These are phyloP conservation scores for Mikania micrantha DNA, from an alignment of 129 eudicot species.

Conservation along the genomic window DNA sequence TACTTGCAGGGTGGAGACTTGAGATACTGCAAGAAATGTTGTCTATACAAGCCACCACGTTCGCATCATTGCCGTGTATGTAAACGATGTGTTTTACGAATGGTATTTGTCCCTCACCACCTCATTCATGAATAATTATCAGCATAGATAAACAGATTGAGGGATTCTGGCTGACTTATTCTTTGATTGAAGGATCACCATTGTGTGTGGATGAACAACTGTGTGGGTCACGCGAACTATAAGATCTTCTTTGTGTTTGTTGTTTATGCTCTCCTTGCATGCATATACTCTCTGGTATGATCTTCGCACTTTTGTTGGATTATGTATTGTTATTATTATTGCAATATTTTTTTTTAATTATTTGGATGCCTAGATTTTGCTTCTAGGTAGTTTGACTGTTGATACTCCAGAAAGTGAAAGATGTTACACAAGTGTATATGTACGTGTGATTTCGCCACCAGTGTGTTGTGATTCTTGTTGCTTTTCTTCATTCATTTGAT, in stretches of 20 bases:
- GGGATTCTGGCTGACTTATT: constrained; percentile 25
- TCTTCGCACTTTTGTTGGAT: background rate
- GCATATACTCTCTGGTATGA: constrained; percentile 81
- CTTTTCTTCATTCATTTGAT: background rate
- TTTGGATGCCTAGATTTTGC: constrained; percentile 47
- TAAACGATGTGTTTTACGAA: constrained; percentile 85
- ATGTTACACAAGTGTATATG: constrained; percentile 55
- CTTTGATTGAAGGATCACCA: constrained; percentile 78
- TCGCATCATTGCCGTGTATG: constrained; percentile 96
- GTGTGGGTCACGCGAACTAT: constrained; percentile 95
- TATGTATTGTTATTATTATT: background rate
- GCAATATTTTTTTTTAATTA: background rate
- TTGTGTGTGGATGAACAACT: constrained; percentile 90
- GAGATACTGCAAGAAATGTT: constrained; percentile 90
- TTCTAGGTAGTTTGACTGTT: constrained; percentile 67
- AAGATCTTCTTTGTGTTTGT: constrained; percentile 80
- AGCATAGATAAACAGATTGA: constrained; percentile 19
- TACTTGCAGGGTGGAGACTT: constrained; percentile 84
- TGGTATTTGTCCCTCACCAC: constrained; percentile 43
- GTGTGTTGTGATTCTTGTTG: background rate
- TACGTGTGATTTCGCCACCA: constrained; percentile 6
- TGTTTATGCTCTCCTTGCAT: constrained; percentile 58
- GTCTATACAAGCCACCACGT: constrained; percentile 86
- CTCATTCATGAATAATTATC: background rate
- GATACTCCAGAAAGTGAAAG: constrained; percentile 48